Base-by-base conservation (phyloP, 208 protist species). In the Entamoeba histolytica region DNA sequence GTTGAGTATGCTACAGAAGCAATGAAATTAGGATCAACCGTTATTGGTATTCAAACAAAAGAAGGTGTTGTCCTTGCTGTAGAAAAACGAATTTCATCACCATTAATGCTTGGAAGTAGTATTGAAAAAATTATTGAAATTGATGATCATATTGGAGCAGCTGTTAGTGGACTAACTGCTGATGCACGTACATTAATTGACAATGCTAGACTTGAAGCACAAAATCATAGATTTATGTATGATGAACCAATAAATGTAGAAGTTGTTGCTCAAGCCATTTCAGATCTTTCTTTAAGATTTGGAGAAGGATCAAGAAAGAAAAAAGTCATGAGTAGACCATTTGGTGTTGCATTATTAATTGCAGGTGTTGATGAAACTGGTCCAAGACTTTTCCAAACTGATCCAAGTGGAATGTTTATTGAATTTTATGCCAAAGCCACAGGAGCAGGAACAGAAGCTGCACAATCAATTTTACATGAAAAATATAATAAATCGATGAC, bases 211-310 rank as follows among this genome's bases (percentile, higher is more conserved):
- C 97, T 99, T 15, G 98, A 99, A 96, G 96, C 98, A 91, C 98
- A 99, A 96, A 99, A 99, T 95, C 98, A 99, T 95, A 97, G 97
- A 93, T 99, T 99, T 95, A 99, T 97, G 3, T 99, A 98, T 96
- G 97, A 99, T 95, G 98, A 99, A 96, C 97, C 97, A 49, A 99
- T 99, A 96, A 95, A 93, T 28, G 97, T 99, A 5, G 97, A 99
- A 94, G 97, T 97, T 39, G 97, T 97, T 94, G 98, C 98, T 6
- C 97, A 99, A 94, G 96, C 97, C 51, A 97, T 99, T 28, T 99
- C 98, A 95, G 98, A 99, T 96, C 94, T 99, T 8, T 98, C 97
- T 44, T 97, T 99, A 15, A 96, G 97, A 91, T 99, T 99, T 95
- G 98, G 98, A 92, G 98, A 99, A 95, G 55, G 55, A 3, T 96